Conservation (phyloP, 2,329 filamentous ascomycete species). For the Penicillium digitatum region DNA sequence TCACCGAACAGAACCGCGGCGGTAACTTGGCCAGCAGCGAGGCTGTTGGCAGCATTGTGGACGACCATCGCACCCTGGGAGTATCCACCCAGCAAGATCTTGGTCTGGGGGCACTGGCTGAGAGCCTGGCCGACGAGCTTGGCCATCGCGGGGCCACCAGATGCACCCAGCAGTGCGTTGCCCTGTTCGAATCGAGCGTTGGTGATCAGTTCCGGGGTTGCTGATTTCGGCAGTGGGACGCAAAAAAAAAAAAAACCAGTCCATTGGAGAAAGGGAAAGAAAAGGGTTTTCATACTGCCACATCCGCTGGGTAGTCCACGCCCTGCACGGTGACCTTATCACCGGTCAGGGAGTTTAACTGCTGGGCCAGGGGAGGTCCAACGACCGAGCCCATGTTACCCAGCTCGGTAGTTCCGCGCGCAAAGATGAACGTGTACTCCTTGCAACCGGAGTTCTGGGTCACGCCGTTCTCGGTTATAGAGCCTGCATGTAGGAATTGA, state of each 20-base stretch:
- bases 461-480: constrained; percentile 38
- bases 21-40: constrained; percentile 35
- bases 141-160: constrained; percentile 31
- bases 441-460: constrained; percentile 40
- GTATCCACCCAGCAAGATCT: constrained; percentile 35
- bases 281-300: constrained; percentile 12
- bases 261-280: not conserved
- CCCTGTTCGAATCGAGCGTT: constrained; percentile 16
- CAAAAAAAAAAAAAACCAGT: not conserved
- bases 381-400: constrained; percentile 45
- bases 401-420: constrained; percentile 41
- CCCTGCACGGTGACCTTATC: constrained; percentile 33
- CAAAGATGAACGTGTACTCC: constrained; percentile 44
- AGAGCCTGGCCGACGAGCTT: constrained; percentile 29
- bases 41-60: constrained; percentile 30
- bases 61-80: constrained; percentile 38
- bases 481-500: constrained; percentile 18
- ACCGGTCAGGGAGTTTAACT: constrained; percentile 23
- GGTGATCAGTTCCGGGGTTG: not conserved
- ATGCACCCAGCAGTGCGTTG: constrained; percentile 25
- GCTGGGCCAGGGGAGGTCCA: constrained; percentile 35
- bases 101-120: constrained; percentile 32
- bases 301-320: constrained; percentile 31
- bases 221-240: not conserved
- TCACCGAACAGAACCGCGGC: constrained; percentile 47